Percentiles rank a stretch among this genome's conserved stretches.
Conservation (phyloP, 1,284 basidiomycete species). For the Apiotrichum sp. region DNA sequence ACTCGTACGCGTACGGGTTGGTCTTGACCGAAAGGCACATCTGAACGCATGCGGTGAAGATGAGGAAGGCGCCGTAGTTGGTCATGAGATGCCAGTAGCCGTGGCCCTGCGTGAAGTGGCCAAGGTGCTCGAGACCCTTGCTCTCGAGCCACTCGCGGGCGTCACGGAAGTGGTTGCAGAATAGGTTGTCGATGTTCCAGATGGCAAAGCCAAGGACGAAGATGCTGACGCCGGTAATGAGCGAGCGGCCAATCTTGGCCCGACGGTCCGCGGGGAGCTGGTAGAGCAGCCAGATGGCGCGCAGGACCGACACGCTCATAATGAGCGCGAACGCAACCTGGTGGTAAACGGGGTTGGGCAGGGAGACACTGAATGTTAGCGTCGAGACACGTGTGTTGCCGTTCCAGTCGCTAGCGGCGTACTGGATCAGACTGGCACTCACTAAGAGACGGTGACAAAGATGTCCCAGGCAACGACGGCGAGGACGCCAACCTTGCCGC, state of each 20-base stretch:
- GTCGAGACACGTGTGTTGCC: not conserved
- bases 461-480: slow-evolving; percentile 32
- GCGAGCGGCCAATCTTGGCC: slow-evolving; percentile 24
- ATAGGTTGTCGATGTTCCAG: slow-evolving; percentile 55
- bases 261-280: slow-evolving; percentile 24
- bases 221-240: slow-evolving; percentile 31
- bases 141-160: slow-evolving; percentile 16
- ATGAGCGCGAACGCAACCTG: slow-evolving; percentile 51
- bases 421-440: slow-evolving; percentile 8
- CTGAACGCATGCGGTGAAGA: slow-evolving; percentile 44
- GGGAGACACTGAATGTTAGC: slow-evolving; percentile 36
- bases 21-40: slow-evolving; percentile 33
- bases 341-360: slow-evolving; percentile 53
- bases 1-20: slow-evolving; percentile 22
- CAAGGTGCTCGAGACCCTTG: slow-evolving; percentile 24
- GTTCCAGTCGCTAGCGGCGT: too few relatives aligned
- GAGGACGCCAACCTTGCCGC: slow-evolving; percentile 30
- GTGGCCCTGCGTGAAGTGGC: slow-evolving; percentile 44
- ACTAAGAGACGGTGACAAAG: slow-evolving; percentile 47
- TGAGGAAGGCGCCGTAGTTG: slow-evolving; percentile 48
- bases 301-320: slow-evolving; percentile 34
- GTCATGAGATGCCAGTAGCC: slow-evolving; percentile 54
- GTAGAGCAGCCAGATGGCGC: slow-evolving; percentile 36
- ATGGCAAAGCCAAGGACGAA: slow-evolving; percentile 49
- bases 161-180: slow-evolving; percentile 40